Percentiles rank a stretch among this genome's conserved stretches.
Conservation (phyloP, 169 alveolate genomes). For the Plasmodium yoelii region DNA sequence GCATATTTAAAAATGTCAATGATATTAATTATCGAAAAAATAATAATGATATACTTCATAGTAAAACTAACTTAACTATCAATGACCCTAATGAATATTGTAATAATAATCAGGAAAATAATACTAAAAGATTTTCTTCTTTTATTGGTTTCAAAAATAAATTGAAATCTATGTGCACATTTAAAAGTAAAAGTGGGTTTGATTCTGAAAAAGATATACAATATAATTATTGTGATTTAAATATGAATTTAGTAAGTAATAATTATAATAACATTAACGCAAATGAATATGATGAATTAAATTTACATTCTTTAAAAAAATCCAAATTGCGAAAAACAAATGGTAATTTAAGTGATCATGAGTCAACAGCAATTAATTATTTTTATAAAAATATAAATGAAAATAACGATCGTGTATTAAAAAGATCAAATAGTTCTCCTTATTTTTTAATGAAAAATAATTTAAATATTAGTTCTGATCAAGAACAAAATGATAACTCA, state of each 20-base stretch:
- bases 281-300: slow-evolving; percentile 4
- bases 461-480: not conserved
- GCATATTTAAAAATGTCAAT: too few relatives aligned
- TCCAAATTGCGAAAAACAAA: slow-evolving; percentile 22
- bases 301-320: slow-evolving; percentile 7
- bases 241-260: not conserved
- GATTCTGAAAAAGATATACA: slow-evolving; percentile 1
- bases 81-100: too few relatives aligned
- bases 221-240: not conserved
- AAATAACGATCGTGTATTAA: slow-evolving; percentile 8
- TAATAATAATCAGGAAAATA: too few relatives aligned
- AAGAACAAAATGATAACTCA: not conserved
- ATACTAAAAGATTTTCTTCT: slow-evolving; percentile 9
- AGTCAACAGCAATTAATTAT: slow-evolving; percentile 53
- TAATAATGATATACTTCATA: too few relatives aligned
- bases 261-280: not conserved
- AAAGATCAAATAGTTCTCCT: slow-evolving; percentile 66
- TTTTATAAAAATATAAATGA: slow-evolving; percentile 59
- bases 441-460: slow-evolving; percentile 1
- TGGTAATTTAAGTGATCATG: slow-evolving; percentile 63
- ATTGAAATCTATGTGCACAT: slow-evolving; percentile 27
- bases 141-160: slow-evolving; percentile 26
- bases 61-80: too few relatives aligned
- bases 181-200: slow-evolving; percentile 19
- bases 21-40: too few relatives aligned